phyloP scores from a whole-genome alignment of 192 early-diverging fungal genomes.

The Coemansia sp. region DNA sequence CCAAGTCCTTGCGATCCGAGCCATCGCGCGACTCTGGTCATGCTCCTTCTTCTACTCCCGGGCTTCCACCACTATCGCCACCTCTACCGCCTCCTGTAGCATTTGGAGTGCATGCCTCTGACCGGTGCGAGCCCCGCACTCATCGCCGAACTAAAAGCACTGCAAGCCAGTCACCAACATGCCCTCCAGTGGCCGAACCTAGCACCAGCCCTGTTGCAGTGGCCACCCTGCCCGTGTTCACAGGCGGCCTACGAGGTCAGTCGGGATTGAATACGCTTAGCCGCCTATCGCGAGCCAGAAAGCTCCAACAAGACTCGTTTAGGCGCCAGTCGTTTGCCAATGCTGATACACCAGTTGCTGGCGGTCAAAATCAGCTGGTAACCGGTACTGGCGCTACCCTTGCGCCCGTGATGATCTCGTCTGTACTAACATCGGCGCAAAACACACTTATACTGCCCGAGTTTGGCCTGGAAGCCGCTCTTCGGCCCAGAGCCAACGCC shows the following conservation, averaged over 20 bases:
- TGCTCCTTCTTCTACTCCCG: neutral
- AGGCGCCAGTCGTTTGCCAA: neutral
- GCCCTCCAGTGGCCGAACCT: neutral
- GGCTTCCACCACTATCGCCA: neutral
- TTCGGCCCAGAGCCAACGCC: constrained; percentile 27
- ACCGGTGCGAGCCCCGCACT: neutral
- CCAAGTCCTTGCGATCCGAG: constrained; percentile 1
- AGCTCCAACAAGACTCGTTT: constrained; percentile 14
- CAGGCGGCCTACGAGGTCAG: constrained; percentile 21
- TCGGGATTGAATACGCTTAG: constrained; percentile 26
- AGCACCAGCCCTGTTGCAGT: neutral
- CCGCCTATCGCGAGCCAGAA: constrained; percentile 21
- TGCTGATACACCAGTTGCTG: neutral
- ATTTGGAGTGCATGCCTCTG: neutral
- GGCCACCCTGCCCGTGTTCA: constrained; percentile 8
- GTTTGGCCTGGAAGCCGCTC: neutral
- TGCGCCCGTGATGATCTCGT: neutral
- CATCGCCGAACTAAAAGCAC: constrained; percentile 3
- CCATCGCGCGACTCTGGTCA: neutral
- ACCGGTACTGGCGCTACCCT: neutral
- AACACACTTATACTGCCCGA: constrained; percentile 1
- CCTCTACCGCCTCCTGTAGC: neutral
- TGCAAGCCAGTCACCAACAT: neutral
- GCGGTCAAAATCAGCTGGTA: neutral
- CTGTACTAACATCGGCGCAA: neutral